Percentiles rank a stretch among this genome's conserved stretches.
Evolutionary conservation across 805 yeast genomes (phyloP).

Genomic region (Saccharomycopsis schoenii): DNA sequence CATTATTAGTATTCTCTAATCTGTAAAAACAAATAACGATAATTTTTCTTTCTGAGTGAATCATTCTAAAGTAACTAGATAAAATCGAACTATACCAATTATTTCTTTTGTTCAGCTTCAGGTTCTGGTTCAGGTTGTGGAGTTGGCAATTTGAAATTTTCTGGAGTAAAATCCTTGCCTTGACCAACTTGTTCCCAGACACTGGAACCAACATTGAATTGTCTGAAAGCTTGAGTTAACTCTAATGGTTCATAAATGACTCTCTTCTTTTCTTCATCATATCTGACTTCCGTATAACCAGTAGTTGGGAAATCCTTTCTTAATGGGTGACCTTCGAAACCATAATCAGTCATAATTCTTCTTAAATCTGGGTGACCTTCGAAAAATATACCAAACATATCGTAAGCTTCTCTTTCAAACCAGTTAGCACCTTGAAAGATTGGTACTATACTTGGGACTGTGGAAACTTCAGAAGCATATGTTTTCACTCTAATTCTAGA

Average conservation of each 20-base stretch:
- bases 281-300: constrained; percentile 83
- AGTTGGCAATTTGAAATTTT: constrained; percentile 67
- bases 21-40: not conserved
- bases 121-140: constrained; percentile 69
- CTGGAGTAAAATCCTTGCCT: constrained; percentile 76
- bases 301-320: constrained; percentile 90
- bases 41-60: not conserved
- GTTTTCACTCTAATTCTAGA: constrained; percentile 85
- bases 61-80: not conserved
- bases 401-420: constrained; percentile 87
- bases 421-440: constrained; percentile 76
- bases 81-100: not conserved
- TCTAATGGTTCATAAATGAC: constrained; percentile 85
- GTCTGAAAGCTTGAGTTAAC: constrained; percentile 86
- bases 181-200: constrained; percentile 91
- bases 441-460: constrained; percentile 72
- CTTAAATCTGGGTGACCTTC: constrained; percentile 86
- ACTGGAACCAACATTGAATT: constrained; percentile 78
- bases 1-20: no score
- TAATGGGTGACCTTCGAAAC: constrained; percentile 86
- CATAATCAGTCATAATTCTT: constrained; percentile 85
- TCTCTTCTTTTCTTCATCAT: constrained; percentile 85
- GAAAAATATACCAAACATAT: constrained; percentile 77
- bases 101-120: constrained; percentile 23
- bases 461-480: constrained; percentile 70